Evolutionary conservation across 2,329 filamentous ascomycete genomes (phyloP).

Genomic region (Pseudocercospora macadamiae): DNA sequence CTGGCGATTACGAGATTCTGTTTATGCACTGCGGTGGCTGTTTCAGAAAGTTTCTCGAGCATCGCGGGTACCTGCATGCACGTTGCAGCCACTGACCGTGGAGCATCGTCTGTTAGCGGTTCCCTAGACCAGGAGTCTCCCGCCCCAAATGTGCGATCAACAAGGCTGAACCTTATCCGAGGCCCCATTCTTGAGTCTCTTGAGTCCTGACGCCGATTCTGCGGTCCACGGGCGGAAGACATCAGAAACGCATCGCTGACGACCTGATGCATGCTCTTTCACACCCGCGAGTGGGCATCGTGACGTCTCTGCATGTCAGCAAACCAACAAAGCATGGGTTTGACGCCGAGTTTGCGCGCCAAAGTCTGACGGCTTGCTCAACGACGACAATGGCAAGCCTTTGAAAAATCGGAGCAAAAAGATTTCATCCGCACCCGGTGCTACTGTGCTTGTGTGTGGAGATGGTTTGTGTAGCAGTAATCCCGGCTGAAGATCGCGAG

Average conservation of each 20-base stretch:
- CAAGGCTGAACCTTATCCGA: neutral
- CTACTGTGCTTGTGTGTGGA: too few relatives aligned
- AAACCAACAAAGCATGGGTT: neutral
- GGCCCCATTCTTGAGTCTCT: too few relatives aligned
- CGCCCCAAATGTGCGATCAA: neutral
- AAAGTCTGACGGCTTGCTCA: neutral
- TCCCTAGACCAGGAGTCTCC: neutral
- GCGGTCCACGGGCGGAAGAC: neutral
- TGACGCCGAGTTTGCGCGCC: neutral
- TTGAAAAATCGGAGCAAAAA: neutral
- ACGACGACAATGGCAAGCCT: neutral
- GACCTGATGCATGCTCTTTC: neutral
- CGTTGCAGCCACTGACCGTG: neutral
- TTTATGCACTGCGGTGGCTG: neutral
- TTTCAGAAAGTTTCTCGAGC: neutral
- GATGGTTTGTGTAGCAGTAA: constrained; percentile 2
- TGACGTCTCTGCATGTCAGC: neutral
- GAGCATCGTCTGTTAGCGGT: neutral
- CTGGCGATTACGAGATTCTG: neutral
- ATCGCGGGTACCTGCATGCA: neutral
- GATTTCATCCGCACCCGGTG: too few relatives aligned
- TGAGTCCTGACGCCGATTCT: neutral
- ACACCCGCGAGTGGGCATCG: neutral
- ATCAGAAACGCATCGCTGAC: neutral
- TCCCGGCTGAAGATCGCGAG: constrained; percentile 2